Evolutionary conservation across 1,284 basidiomycete species (phyloP), one percentile per base, ranked within the genome.

Genomic region (Tremellales sp.): DNA sequence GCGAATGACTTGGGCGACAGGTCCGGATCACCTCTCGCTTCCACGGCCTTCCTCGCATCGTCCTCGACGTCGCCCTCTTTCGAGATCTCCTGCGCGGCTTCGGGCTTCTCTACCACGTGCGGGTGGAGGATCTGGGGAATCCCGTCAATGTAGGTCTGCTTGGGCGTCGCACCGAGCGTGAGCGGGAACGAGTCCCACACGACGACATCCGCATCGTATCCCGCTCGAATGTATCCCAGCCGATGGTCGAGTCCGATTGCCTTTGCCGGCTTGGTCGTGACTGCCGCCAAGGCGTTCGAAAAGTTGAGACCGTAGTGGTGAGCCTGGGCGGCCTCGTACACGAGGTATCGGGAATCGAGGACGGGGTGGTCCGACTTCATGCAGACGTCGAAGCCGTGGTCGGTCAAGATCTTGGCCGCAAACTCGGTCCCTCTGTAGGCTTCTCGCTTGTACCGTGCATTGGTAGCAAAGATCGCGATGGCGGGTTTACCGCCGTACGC

Each of bases 131-230:
- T 62, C 55, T 79, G 77, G 0, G 72, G 55, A 31, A 77, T 75
- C 19, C 78, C 78, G 72, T 79, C 61, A 80, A 90, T 60, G 79
- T 86, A 59, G 75, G 77, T 77, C 52, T 78, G 75, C 22, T 72
- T 68, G 1, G 78, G 78, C 1, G 77, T 78, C 0, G 78, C 76
- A n/a, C 76, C 76, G 3, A 91, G 75, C 0, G 81, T 74, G 24
- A 93, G 77, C 0, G 89, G 89, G 69, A 90, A 88, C 19, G 81
- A 84, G 57, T 92, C 87, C 89, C 90, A 93, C 4, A 93, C 76
- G 14, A 91, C 87, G n/a, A 93, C 57, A 67, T 92, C 68, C 29
- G 71, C 70, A 50, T 71, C 74, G 51, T 71, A 76, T 14, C 87
- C 86, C 60, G 76, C 64, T 46, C 80, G 78, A 28, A 92, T 70